Conservation (phyloP, 2,329 filamentous ascomycete genomes). For the Huntiella savannae region DNA sequence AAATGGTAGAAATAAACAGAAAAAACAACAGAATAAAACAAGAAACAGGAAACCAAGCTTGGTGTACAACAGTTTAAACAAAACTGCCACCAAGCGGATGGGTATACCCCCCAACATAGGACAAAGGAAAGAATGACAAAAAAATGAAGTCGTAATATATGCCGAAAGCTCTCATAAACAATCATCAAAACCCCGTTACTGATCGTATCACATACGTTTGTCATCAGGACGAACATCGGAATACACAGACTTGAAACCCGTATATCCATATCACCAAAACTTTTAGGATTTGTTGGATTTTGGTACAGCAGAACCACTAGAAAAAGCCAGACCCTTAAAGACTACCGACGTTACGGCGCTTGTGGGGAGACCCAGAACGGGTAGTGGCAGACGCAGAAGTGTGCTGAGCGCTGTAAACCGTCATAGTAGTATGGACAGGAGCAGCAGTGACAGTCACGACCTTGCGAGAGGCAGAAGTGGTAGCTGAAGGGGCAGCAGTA, state of each 20-base stretch:
- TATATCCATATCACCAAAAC: no score
- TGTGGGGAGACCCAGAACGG: conserved; percentile 4
- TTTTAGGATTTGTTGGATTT: background rate
- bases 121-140: no score
- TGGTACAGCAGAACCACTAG: conserved; percentile 5
- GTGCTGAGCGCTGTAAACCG: conserved; percentile 12
- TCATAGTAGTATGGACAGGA: conserved; percentile 21
- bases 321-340: background rate
- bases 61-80: background rate
- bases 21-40: background rate
- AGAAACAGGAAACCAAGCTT: background rate
- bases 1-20: background rate
- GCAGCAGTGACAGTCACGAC: conserved; percentile 13
- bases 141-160: no score
- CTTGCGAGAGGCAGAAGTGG: background rate
- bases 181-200: no score
- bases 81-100: background rate
- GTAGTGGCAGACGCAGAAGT: conserved; percentile 4
- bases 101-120: background rate
- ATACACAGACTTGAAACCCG: no score
- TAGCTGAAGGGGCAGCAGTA: background rate
- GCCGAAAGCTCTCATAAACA: no score
- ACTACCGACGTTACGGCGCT: background rate
- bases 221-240: no score
- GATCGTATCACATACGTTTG: no score